Base-by-base conservation (phyloP, 257 asterid species). In the Linderniella brevidens region DNA sequence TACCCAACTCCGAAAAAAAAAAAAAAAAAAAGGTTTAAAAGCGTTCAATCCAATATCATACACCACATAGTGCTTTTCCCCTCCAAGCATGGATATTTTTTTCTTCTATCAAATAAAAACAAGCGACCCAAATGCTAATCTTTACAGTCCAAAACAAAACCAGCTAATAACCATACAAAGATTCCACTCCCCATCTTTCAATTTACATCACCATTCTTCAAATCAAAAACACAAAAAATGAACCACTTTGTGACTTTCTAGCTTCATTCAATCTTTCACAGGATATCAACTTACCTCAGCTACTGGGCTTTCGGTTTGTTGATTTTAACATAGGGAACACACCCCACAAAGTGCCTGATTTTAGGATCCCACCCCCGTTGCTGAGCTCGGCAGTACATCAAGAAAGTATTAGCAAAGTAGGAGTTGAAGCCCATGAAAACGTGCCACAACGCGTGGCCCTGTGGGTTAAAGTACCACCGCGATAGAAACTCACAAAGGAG, bases 361-460 rank as follows among this genome's bases (percentile, higher is more conserved):
- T 58, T 73, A 3, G 97, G 97, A 46, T 75, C 59, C 97, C 95
- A 87, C 15, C 77, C 92, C 25, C 93, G 73, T 60, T 87, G 97
- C 60, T 69, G 83, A 43, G 97, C 97, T 14, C 95, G 97, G 58
- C 97, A 87, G 73, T 69, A 82, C 97, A 87, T 87, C 53, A 82
- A 54, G 68, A 87, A 87, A 3, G 88, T 66, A 54, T 87, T 87
- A 35, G 93, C 97, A 3, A 68, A 87, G 64, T 87, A 87, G 0
- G 97, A 87, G 55, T 87, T 87, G 76, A 82, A 82, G 35, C 92
- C 93, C 97, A 87, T 87, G 11, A 73, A 44, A 37, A 80, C 54
- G 14, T 87, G 97, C 97, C 97, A 87, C 38, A 82, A 16, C 16
- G 97, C 95, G 67, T 87, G 97, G 16, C 97, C 97, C 58, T 87